Conservation (phyloP, 208 protist genomes). For the Angomonas ambiguus region DNA sequence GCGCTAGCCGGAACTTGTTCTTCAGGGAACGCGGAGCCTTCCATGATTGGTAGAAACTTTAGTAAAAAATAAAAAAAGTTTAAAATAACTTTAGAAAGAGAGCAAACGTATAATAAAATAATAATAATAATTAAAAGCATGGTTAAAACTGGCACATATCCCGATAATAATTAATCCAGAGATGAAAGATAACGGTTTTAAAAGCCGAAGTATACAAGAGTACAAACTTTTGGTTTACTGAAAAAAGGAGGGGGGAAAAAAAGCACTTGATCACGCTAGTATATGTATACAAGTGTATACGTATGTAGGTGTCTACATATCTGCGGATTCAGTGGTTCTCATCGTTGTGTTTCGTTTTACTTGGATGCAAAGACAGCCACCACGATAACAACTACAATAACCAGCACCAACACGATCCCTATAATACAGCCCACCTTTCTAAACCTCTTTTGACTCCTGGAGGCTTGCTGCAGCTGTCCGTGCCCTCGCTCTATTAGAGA, state of each 20-base stretch:
- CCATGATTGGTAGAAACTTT: not conserved
- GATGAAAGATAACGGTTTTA: too few relatives aligned
- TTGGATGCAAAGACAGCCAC: not conserved
- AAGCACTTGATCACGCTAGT: too few relatives aligned
- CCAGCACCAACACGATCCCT: constrained; percentile 44
- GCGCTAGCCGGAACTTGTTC: not conserved
- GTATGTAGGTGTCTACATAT: too few relatives aligned
- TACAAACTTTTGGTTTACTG: too few relatives aligned
- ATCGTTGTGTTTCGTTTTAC: not conserved
- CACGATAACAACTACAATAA: constrained; percentile 40
- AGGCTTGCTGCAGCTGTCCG: constrained; percentile 52
- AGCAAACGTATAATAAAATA: too few relatives aligned
- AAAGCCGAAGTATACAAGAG: too few relatives aligned
- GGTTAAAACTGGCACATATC: too few relatives aligned
- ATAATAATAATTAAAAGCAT: too few relatives aligned
- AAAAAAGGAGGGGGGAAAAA: too few relatives aligned
- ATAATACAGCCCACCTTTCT: constrained; percentile 63
- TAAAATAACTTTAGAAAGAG: constrained; percentile 15
- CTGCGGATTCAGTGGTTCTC: too few relatives aligned
- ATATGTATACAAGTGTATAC: too few relatives aligned
- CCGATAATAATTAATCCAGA: too few relatives aligned
- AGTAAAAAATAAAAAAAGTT: not conserved
- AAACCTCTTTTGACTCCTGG: constrained; percentile 40
- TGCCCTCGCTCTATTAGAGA: constrained; percentile 55
- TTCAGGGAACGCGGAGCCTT: not conserved